phyloP scores from a whole-genome alignment of 1,284 basidiomycete species.

The Tilletia indica region DNA sequence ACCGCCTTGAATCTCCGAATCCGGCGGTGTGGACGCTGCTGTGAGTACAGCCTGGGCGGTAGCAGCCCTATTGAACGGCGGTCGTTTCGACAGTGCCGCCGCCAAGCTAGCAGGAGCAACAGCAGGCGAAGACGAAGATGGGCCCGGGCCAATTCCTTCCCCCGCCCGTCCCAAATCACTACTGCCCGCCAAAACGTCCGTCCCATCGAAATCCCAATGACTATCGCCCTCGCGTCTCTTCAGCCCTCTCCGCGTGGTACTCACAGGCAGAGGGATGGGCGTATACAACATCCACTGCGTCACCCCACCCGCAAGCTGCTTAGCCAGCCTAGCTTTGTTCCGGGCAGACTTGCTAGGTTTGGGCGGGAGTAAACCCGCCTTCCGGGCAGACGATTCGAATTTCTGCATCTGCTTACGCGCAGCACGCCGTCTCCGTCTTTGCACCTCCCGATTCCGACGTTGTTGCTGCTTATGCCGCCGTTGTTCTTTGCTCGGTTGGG shows the following conservation, averaged over 20 bases:
- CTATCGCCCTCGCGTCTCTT: slow-evolving; percentile 6
- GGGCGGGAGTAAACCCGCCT: slow-evolving; percentile 17
- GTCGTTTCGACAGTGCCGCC: neutral
- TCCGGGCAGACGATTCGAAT: neutral
- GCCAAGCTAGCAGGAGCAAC: too few relatives aligned
- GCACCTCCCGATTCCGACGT: neutral
- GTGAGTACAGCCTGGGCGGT: slow-evolving; percentile 5
- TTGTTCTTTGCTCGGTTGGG: neutral
- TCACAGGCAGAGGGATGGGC: slow-evolving; percentile 41
- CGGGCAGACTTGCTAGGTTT: slow-evolving; percentile 47
- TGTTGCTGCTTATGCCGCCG: slow-evolving; percentile 10
- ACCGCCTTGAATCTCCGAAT: neutral
- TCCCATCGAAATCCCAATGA: slow-evolving; percentile 11
- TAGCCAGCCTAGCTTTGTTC: slow-evolving; percentile 44
- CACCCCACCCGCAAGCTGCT: slow-evolving; percentile 48
- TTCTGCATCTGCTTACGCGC: slow-evolving; percentile 11
- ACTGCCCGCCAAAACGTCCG: neutral
- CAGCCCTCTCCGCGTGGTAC: slow-evolving; percentile 16
- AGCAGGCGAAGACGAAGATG: neutral
- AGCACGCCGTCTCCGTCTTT: neutral
- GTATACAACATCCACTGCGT: slow-evolving; percentile 53
- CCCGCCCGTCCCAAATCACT: too few relatives aligned
- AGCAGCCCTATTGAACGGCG: neutral
- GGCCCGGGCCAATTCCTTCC: too few relatives aligned
- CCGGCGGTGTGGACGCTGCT: slow-evolving; percentile 2